A percentile compares a stretch with the other conserved stretches of the same genome.
Evolutionary conservation across 2,329 filamentous ascomycete species (phyloP).

Genomic region (Colletotrichum godetiae): DNA sequence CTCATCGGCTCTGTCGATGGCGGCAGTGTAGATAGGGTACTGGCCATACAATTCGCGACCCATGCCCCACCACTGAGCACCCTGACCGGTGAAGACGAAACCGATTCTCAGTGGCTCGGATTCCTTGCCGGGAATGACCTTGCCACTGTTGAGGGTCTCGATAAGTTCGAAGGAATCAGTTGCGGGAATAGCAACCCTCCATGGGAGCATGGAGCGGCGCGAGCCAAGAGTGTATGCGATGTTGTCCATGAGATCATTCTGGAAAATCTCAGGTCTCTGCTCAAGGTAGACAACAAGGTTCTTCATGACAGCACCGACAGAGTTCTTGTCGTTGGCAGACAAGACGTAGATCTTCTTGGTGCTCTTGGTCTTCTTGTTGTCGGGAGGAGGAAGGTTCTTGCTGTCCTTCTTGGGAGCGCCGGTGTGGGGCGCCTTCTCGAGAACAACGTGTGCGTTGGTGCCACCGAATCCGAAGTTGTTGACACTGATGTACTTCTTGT

Average conservation of each 20-base stretch:
- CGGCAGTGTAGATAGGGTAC: constrained; percentile 49
- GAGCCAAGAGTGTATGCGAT: constrained; percentile 36
- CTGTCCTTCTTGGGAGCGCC: constrained; percentile 22
- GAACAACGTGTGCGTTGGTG: constrained; percentile 57
- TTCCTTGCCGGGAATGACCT: constrained; percentile 49
- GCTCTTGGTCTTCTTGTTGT: constrained; percentile 19
- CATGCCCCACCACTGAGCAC: constrained; percentile 42
- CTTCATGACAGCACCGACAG: constrained; percentile 44
- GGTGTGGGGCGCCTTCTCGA: constrained; percentile 50
- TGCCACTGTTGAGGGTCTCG: constrained; percentile 49
- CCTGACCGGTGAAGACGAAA: constrained; percentile 44
- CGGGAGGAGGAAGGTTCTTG: constrained; percentile 36
- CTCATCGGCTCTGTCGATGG: constrained; percentile 46
- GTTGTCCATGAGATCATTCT: constrained; percentile 51
- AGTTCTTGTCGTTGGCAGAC: constrained; percentile 51
- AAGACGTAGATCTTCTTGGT: constrained; percentile 54
- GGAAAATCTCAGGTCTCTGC: constrained; percentile 54
- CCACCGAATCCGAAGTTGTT: constrained; percentile 60
- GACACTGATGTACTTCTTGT: constrained; percentile 62
- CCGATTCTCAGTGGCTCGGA: constrained; percentile 42
- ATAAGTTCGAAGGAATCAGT: constrained; percentile 36
- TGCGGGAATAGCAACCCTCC: constrained; percentile 43
- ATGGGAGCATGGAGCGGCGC: constrained; percentile 28
- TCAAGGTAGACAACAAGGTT: constrained; percentile 52
- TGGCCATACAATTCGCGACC: constrained; percentile 40